These are phyloP conservation scores for Atalantia buxifolia DNA, from an alignment of 345 rosid species.

Conservation along the genomic window DNA sequence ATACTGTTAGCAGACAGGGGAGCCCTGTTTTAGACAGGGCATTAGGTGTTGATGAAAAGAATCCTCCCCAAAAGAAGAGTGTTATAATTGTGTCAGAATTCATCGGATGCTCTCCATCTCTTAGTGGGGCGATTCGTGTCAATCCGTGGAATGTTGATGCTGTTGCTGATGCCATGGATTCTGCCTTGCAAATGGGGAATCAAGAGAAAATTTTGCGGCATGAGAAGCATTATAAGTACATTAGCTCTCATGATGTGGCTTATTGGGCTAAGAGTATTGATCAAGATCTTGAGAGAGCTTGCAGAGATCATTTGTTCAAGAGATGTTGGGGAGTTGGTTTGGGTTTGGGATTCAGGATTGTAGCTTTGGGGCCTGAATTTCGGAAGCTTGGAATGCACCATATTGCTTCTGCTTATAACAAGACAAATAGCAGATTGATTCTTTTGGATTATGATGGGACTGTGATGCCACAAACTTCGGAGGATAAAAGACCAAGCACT, in stretches of 20 bases:
- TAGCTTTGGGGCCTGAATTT: constrained; percentile 67
- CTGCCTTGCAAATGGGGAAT: constrained; percentile 41
- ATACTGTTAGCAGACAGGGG: constrained; percentile 72
- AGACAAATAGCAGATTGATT: constrained; percentile 53
- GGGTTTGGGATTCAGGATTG: constrained; percentile 64
- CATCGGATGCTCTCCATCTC: constrained; percentile 87
- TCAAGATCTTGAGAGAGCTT: constrained; percentile 77
- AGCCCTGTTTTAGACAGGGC: constrained; percentile 55
- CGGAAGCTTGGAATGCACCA: constrained; percentile 52
- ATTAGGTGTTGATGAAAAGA: constrained; percentile 39
- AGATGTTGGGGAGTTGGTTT: constrained; percentile 77
- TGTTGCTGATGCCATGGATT: constrained; percentile 58
- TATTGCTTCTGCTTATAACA: constrained; percentile 53
- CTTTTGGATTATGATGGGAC: constrained; percentile 90
- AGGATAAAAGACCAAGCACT: constrained; percentile 53
- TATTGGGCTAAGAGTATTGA: constrained; percentile 79
- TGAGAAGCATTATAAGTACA: constrained; percentile 77
- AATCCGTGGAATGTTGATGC: constrained; percentile 79
- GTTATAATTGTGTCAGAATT: constrained; percentile 79
- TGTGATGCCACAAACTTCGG: constrained; percentile 47
- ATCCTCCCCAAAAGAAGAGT: constrained; percentile 40
- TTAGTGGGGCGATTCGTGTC: constrained; percentile 82
- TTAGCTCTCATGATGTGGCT: constrained; percentile 74
- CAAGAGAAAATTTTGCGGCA: constrained; percentile 67
- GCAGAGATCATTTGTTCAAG: constrained; percentile 61